Evolutionary conservation across 257 asterid species (phyloP).

Genomic region (Fraxinus americana): DNA sequence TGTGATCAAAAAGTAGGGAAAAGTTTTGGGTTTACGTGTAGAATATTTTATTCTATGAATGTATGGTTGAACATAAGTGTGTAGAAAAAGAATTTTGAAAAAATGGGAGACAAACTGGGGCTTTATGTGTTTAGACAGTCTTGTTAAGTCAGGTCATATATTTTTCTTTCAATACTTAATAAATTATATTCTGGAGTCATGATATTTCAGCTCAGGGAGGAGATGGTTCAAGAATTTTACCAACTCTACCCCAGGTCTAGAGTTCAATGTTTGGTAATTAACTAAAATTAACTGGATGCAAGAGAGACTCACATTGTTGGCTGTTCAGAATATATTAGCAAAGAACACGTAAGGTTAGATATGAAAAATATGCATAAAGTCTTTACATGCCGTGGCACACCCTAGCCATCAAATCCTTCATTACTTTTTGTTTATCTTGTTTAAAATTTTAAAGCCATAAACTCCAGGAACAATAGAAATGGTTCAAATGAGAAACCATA

Average conservation of each 20-base stretch:
- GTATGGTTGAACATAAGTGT: no score
- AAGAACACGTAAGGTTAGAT: not conserved
- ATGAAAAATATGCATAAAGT: not conserved
- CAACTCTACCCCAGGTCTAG: not conserved
- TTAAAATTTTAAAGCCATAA: conserved; percentile 7
- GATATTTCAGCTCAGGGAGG: not conserved
- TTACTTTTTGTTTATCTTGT: not conserved
- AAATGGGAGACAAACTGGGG: no score
- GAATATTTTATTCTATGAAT: no score
- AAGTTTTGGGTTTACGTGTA: no score
- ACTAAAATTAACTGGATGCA: not conserved
- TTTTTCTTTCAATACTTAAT: not conserved
- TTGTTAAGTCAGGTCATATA: not conserved
- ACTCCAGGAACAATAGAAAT: conserved; percentile 4
- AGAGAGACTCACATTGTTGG: not conserved
- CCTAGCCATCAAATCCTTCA: not conserved
- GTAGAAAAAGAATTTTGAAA: no score
- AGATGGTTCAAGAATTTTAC: not conserved
- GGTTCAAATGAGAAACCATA: not conserved
- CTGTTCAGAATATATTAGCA: not conserved
- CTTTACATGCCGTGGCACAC: not conserved
- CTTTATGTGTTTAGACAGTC: not conserved
- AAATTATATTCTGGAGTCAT: not conserved
- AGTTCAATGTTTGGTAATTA: not conserved
- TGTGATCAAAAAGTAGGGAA: no score